Base-by-base conservation (phyloP, 2,329 filamentous ascomycete genomes). In the Fusarium guadeloupense region DNA sequence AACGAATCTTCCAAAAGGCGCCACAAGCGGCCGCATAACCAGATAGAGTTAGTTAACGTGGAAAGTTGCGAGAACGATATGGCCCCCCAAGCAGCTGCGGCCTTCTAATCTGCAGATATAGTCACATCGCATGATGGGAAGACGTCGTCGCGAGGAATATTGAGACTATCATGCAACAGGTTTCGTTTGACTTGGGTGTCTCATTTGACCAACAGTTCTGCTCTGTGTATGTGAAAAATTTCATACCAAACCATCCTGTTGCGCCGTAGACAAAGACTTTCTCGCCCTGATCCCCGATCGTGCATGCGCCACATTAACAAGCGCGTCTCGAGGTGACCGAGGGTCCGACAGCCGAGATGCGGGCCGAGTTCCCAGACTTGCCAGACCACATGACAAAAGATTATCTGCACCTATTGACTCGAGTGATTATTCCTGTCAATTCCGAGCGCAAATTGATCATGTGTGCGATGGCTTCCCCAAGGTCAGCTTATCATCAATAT, bases 121-220 rank as follows among this genome's bases (percentile, higher is more conserved):
- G 62, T 55, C 1, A 49, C 42, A 46, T 73, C 62, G 2, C 67
- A 59, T 21, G 62, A 67, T 16, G 61, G 65, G 48, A 76, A 71
- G 19, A 77, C 73, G 40, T 71, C 71, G 5, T 61, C 54, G n/a
- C 55, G 47, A 0, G 66, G 65, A 14, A 77, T 70, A 8, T 63
- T 62, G 35, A 68, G 72, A 57, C 47, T 13, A 6, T 41, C 6
- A n/a, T 59, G 58, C 4, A 76, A 51, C n/a, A 40, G 28, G n/a
- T 71, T 41, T 10, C 60, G 61, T 55, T 77, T 76, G 19, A 68
- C 68, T 16, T 67, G 23, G 6, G 63, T 66, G 6, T 69, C 65
- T 9, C 74, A 73, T 0, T 75, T 77, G 3, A 62, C 65, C 28
- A 70, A 75, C 6, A 77, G 59, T 5, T 70, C 59, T 3, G 69